These are phyloP conservation scores for Myxozyma neglecta DNA, from an alignment of 805 yeast species.

Conservation along the genomic window DNA sequence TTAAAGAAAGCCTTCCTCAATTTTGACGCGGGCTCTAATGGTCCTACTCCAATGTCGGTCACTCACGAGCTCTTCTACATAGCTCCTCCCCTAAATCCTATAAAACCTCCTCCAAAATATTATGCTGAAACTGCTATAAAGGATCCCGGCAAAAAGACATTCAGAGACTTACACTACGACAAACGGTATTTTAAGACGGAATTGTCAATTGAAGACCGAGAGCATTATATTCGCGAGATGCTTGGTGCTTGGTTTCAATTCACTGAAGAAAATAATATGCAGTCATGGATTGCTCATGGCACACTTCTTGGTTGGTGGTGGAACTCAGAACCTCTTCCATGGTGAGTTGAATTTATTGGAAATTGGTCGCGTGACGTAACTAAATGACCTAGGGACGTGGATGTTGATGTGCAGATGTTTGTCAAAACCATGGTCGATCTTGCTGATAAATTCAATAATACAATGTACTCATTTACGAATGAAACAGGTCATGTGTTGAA, in stretches of 20 bases:
- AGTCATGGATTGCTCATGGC: constrained; percentile 53
- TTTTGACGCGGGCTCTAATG: neutral
- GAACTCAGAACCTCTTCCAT: constrained; percentile 53
- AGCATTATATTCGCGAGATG: constrained; percentile 50
- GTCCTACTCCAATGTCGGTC: constrained; percentile 25
- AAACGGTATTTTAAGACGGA: constrained; percentile 63
- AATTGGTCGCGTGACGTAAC: neutral
- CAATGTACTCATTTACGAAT: constrained; percentile 48
- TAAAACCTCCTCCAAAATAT: constrained; percentile 27
- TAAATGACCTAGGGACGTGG: constrained; percentile 41
- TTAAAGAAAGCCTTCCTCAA: constrained; percentile 1
- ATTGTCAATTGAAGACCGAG: constrained; percentile 43
- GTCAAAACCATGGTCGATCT: constrained; percentile 49
- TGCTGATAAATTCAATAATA: constrained; percentile 50
- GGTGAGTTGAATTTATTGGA: constrained; percentile 37
- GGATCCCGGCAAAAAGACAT: constrained; percentile 5
- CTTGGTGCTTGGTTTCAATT: constrained; percentile 50
- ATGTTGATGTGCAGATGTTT: constrained; percentile 54
- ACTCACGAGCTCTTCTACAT: constrained; percentile 31
- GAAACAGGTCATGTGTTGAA: constrained; percentile 65
- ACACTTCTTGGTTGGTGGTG: constrained; percentile 52
- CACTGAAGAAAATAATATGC: constrained; percentile 46
- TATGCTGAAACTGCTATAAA: constrained; percentile 26
- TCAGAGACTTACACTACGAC: constrained; percentile 50
- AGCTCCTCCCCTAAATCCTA: constrained; percentile 19